These are phyloP conservation scores for Pinus taeda DNA, from an alignment of 75 land plant genomes.

Conservation along the genomic window DNA sequence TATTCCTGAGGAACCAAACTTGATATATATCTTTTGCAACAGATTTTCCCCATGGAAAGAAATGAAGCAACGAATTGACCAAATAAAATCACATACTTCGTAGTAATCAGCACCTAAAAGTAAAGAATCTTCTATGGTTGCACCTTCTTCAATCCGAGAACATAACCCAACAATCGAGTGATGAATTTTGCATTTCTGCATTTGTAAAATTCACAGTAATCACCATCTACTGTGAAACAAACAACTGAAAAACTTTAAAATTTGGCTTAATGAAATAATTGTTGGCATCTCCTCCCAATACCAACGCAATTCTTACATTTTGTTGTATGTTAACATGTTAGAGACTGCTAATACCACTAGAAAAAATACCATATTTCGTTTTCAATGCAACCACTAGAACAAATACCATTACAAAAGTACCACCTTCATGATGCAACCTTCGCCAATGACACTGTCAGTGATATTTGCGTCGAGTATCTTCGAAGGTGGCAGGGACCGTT, in stretches of 20 bases:
- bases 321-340: neutral
- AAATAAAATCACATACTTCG: constrained; percentile 28
- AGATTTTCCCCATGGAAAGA: neutral
- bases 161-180: constrained; percentile 68
- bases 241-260: neutral
- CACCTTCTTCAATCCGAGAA: constrained; percentile 57
- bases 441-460: constrained; percentile 78
- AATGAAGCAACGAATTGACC: neutral
- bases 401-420: neutral
- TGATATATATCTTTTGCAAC: neutral
- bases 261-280: neutral
- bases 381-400: neutral
- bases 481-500: constrained; percentile 82
- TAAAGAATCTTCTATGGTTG: constrained; percentile 54
- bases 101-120: constrained; percentile 61
- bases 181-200: constrained; percentile 65
- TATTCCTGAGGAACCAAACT: neutral
- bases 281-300: neutral
- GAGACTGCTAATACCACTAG: neutral
- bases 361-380: neutral
- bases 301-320: neutral
- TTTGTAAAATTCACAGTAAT: constrained; percentile 1
- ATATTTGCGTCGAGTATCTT: constrained; percentile 61
- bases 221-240: neutral
- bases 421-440: constrained; percentile 80